These are phyloP conservation scores for Malus hybrid DNA, from an alignment of 331 rosid genomes.

Conservation along the genomic window DNA sequence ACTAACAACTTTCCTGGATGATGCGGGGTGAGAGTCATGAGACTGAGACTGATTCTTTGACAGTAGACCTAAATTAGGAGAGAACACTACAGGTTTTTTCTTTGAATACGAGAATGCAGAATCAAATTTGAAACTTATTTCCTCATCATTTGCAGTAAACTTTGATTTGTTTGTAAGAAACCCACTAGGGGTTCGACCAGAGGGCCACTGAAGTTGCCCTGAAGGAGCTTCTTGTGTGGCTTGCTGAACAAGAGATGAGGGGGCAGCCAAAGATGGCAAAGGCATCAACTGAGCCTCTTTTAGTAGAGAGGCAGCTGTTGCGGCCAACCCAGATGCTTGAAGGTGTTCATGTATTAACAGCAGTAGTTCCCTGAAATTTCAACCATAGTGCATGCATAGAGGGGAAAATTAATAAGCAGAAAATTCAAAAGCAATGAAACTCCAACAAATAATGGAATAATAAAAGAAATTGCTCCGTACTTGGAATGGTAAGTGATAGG, in stretches of 20 bases:
- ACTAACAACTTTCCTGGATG: conserved; percentile 33
- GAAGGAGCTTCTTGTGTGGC: conserved; percentile 63
- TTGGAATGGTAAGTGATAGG: conserved; percentile 94
- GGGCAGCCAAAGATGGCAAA: conserved; percentile 66
- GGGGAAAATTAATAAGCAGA: neutral
- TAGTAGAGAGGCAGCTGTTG: conserved; percentile 62
- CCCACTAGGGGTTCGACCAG: conserved; percentile 67
- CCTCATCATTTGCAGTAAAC: conserved; percentile 50
- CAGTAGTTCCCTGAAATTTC: conserved; percentile 72
- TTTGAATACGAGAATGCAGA: conserved; percentile 29
- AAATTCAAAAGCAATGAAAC: neutral
- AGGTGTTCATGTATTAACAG: conserved; percentile 92
- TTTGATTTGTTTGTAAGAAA: conserved; percentile 61
- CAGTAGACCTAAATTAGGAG: conserved; percentile 59
- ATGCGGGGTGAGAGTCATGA: conserved; percentile 38
- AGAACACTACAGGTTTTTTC: conserved; percentile 63
- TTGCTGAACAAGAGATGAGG: conserved; percentile 63
- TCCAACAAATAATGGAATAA: neutral
- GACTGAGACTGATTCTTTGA: conserved; percentile 40
- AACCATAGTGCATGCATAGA: conserved; percentile 7
- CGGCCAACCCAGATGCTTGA: conserved; percentile 79
- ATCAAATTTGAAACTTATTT: conserved; percentile 41
- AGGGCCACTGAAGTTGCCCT: conserved; percentile 75
- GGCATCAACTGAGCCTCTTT: conserved; percentile 93
- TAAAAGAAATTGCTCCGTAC: conserved; percentile 28